Base-by-base conservation (phyloP, 768 basidiomycete genomes). In the Clitopilus passeckerianus region DNA sequence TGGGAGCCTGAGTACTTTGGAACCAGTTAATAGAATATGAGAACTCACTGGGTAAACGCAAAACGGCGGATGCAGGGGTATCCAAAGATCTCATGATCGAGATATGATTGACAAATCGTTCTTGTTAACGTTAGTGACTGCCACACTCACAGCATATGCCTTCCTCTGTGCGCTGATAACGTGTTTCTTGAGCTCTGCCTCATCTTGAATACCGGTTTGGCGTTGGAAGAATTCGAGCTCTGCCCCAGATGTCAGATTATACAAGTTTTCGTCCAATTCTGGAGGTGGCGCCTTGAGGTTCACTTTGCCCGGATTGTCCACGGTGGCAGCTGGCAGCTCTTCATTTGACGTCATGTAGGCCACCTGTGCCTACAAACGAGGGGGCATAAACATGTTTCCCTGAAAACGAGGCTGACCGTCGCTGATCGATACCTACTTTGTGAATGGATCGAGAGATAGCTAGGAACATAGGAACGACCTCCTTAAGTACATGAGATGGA, bases 31-130 rank as follows among this genome's bases (percentile, higher is more conserved):
- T 12, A n/a, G 44, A 33, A 6, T 52, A 18, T 54, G 10, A 16
- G 23, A 9, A 20, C 61, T 15, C 64, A 74, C 77, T 60, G 71
- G 8, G 69, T 64, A 56, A 78, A 78, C 1, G 61, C 54, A 59
- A 77, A 79, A 7, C 54, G 59, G 9, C 70, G 70, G 37, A 78
- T 78, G 60, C 76, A 78, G 22, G 71, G 68, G 60, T 79, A 78
- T 23, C 65, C 64, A 59, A 66, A 70, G n/a, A 76, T 62, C 75
- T 76, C 57, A 3, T 37, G 15, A 30, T 24, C 5, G 16, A 23
- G 27, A 15, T 18, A 23, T 54, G n/a, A 16, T 16, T 54, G 24
- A 52, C 30, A 16, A 30, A 5, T 15, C 22, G 24, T 7, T 6
- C 15, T 30, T 24, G 27, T 18, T 50, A 12, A 22, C 18, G 14